These are phyloP conservation scores for Kodamaea derodonti DNA, from an alignment of 1,139 yeast genomes.

Conservation along the genomic window DNA sequence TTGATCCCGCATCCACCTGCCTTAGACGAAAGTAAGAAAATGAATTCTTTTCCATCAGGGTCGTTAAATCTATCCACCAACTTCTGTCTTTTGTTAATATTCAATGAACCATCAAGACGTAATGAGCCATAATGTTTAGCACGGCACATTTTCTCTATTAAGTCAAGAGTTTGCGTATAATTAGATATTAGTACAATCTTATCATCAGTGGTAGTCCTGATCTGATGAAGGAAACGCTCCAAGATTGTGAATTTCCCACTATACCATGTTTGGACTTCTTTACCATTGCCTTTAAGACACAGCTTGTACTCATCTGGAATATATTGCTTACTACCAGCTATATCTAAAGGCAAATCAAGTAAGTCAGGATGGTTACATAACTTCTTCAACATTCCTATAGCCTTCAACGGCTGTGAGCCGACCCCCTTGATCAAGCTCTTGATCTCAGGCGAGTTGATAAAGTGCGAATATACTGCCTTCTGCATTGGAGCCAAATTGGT, in stretches of 20 bases:
- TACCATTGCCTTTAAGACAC: slow-evolving; percentile 27
- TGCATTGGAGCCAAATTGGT: slow-evolving; percentile 84
- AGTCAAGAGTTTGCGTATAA: slow-evolving; percentile 88
- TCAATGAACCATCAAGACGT: slow-evolving; percentile 90
- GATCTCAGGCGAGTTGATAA: slow-evolving; percentile 79
- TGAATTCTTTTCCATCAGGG: slow-evolving; percentile 84
- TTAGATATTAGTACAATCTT: slow-evolving; percentile 92
- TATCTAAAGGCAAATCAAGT: slow-evolving; percentile 68
- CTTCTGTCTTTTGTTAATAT: slow-evolving; percentile 87
- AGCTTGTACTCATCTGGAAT: slow-evolving; percentile 73
- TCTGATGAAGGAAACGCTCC: slow-evolving; percentile 74
- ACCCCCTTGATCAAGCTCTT: slow-evolving; percentile 63
- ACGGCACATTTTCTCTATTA: slow-evolving; percentile 85
- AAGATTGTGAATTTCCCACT: slow-evolving; percentile 62
- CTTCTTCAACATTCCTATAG: slow-evolving; percentile 84
- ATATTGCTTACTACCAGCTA: slow-evolving; percentile 60
- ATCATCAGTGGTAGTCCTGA: slow-evolving; percentile 79
- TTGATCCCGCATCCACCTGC: slow-evolving; percentile 99
- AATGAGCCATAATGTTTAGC: slow-evolving; percentile 69
- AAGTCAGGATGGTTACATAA: slow-evolving; percentile 92
- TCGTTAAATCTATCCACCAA: slow-evolving; percentile 88
- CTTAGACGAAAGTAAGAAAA: slow-evolving; percentile 84
- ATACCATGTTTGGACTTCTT: slow-evolving; percentile 57
- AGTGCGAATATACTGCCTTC: slow-evolving; percentile 62
- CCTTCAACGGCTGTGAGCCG: slow-evolving; percentile 83